Percentiles rank a stretch among this genome's conserved stretches.
phyloP scores from a whole-genome alignment of 192 early-diverging fungal species.

The Backusella tuberculispora region DNA sequence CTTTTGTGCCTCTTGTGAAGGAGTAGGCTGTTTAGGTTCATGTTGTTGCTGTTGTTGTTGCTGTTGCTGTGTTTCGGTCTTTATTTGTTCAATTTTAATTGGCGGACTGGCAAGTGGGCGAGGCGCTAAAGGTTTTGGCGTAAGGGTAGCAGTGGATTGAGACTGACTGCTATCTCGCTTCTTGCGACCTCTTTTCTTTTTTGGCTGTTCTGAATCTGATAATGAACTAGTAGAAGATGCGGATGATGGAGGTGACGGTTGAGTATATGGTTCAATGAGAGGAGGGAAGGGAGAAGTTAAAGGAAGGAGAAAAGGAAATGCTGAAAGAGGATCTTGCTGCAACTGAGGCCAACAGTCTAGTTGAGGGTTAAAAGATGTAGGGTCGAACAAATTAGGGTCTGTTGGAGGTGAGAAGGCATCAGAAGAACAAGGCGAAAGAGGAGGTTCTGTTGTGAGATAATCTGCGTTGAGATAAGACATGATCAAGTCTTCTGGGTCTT shows the following conservation, averaged over 20 bases:
- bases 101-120: conserved; percentile 34
- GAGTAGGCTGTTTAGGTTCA: background rate
- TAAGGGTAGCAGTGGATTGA: conserved; percentile 24
- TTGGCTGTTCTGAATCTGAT: conserved; percentile 35
- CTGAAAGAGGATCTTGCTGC: conserved; percentile 9
- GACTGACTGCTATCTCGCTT: conserved; percentile 21
- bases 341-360: background rate
- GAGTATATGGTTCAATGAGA: background rate
- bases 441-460: conserved; percentile 18
- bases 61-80: conserved; percentile 4
- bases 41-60: conserved; percentile 9
- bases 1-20: conserved; percentile 36
- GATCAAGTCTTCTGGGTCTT: conserved; percentile 37
- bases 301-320: background rate
- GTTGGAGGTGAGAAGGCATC: background rate
- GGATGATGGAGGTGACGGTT: background rate
- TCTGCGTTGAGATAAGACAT: conserved; percentile 39
- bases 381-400: background rate
- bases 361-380: background rate
- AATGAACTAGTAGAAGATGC: conserved; percentile 18
- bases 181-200: conserved; percentile 40
- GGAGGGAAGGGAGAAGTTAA: background rate
- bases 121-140: conserved; percentile 42
- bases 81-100: conserved; percentile 20
- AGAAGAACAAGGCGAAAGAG: background rate